Conservation (phyloP, 2,329 filamentous ascomycete genomes). For the Domatiomyces globalis region DNA sequence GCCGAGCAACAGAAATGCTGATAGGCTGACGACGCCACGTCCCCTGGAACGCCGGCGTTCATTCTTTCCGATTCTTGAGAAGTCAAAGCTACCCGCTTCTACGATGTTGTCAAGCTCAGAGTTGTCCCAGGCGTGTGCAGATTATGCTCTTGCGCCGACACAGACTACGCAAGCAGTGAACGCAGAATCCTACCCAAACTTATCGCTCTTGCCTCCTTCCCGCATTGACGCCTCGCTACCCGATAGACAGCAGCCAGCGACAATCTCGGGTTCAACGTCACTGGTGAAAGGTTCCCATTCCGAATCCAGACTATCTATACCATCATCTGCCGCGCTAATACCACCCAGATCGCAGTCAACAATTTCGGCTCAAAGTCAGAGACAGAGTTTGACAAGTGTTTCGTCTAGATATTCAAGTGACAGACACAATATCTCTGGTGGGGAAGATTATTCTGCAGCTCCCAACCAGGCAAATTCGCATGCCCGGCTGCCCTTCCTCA, state of each 20-base stretch:
- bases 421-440: constrained; percentile 1
- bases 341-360: not conserved
- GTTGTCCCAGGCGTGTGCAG: not conserved
- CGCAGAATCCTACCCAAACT: not conserved
- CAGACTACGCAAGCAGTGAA: not conserved
- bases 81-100: not conserved
- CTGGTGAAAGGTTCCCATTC: not conserved
- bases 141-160: not conserved
- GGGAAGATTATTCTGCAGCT: constrained; percentile 1
- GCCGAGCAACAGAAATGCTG: constrained; percentile 3
- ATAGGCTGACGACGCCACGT: not conserved
- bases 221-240: not conserved
- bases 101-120: not conserved
- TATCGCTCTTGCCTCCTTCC: not conserved
- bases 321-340: not conserved
- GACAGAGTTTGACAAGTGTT: not conserved
- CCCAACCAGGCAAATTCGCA: constrained; percentile 3
- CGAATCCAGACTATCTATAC: not conserved
- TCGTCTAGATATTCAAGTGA: not conserved
- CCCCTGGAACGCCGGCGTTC: not conserved
- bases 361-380: not conserved
- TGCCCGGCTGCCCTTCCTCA: constrained; percentile 5
- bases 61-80: not conserved
- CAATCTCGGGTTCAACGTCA: not conserved
- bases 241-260: not conserved